Evolutionary conservation across 306 rosid species (phyloP), one percentile per base, ranked within the genome.

Genomic region (Aeschynomene evenia): DNA sequence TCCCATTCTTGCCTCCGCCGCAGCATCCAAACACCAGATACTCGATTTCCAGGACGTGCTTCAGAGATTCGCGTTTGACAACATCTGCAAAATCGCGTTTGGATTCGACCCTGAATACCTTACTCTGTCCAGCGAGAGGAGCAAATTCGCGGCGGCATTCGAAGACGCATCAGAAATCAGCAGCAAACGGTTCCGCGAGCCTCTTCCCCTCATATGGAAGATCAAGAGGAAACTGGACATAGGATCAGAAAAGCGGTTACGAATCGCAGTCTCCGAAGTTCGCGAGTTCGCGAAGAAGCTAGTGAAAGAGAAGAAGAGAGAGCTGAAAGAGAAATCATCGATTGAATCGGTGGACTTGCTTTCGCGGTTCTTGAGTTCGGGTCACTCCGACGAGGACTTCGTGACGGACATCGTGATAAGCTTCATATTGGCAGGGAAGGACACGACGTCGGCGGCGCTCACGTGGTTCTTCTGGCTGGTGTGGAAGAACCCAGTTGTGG

Each of bases 31-130:
- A 11, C 16, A 62, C 1, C 37, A 40, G 22, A 62, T 74, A 19
- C 82, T 92, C 0, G 96, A 89, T 67, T 77, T 92, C 43, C 92
- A 89, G 51, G 92, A 89, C 48, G 76, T 89, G 21, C 87, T 91
- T 8, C 92, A 89, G 37, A 76, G 96, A 2, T 89, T 92, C 24
- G 82, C 89, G 0, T 87, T 92, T 40, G 96, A 92, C 37, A 92
- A 87, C 70, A 83, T 89, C 12, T 81, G 96, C 73, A 76, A 70
- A 24, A 87, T 89, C 23, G 91, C 92, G 5, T 85, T 92, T 1
- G 96, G 96, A 1, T 82, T 79, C 34, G 92, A 92, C 23, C 89
- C 96, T 0, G 83, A 68, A 1, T 84, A 87, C 76, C 50, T 92
- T 4, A 58, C 80, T 0, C 83, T 85, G 6, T 84, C 89, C 3